phyloP scores from a whole-genome alignment of 208 protist species.

The Wallacemonas collosoma region DNA sequence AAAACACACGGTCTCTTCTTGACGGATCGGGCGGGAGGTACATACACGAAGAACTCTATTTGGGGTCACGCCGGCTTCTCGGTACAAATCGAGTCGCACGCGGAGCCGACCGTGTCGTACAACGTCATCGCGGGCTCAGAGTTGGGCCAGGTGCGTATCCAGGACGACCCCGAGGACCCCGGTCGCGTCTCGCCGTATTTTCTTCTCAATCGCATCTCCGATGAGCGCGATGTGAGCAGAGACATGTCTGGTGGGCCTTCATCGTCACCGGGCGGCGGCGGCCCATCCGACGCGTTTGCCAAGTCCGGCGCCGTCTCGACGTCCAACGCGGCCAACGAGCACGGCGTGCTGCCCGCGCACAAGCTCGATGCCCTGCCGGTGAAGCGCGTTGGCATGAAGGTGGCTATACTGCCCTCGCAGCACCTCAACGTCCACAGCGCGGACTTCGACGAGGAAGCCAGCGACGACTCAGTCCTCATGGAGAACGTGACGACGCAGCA shows the following conservation, averaged over 20 bases:
- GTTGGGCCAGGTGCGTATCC: slow-evolving; percentile 35
- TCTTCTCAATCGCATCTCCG: slow-evolving; percentile 40
- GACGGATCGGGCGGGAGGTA: slow-evolving; percentile 28
- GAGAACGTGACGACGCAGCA: slow-evolving; percentile 13
- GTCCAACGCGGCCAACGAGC: slow-evolving; percentile 10
- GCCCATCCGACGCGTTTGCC: neutral
- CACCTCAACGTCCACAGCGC: slow-evolving; percentile 2
- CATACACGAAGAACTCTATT: slow-evolving; percentile 47
- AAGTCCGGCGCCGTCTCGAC: neutral
- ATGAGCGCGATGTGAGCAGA: slow-evolving; percentile 14
- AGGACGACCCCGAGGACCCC: slow-evolving; percentile 21
- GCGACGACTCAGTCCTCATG: slow-evolving; percentile 14
- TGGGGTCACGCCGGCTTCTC: slow-evolving; percentile 34
- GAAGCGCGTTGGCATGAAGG: slow-evolving; percentile 33
- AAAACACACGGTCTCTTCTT: slow-evolving; percentile 37
- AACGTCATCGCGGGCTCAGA: slow-evolving; percentile 33
- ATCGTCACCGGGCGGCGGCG: neutral
- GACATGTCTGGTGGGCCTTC: neutral
- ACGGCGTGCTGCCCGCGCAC: slow-evolving; percentile 28
- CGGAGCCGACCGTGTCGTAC: slow-evolving; percentile 32
- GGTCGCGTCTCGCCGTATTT: slow-evolving; percentile 26
- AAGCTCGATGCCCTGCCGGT: slow-evolving; percentile 38
- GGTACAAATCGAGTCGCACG: slow-evolving; percentile 32
- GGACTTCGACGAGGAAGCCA: slow-evolving; percentile 6
- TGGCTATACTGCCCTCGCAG: slow-evolving; percentile 23